Base-by-base conservation (phyloP, 495 filamentous ascomycete species). In the Aspergillus egyptiacus region DNA sequence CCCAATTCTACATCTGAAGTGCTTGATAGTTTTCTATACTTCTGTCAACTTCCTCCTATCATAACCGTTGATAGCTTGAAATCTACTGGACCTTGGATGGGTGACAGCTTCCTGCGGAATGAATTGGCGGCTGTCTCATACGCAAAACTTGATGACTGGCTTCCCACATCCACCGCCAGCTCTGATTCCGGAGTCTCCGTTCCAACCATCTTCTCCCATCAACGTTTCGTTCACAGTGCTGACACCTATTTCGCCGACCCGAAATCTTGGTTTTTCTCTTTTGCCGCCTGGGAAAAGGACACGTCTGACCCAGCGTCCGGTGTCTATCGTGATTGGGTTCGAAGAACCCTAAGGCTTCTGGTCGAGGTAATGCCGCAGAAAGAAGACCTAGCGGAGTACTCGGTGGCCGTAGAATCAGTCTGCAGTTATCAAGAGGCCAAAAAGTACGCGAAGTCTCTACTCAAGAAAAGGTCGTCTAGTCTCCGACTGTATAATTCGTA, bases 401-500 rank as follows among this genome's bases (percentile, higher is more conserved):
- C 79, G 46, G 69, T 97, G 8, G 82, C 85, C 1, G 76, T 91
- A 50, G 80, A 83, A 46, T 83, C 78, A 53, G 63, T 66, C 0
- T 81, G 80, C 48, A 72, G 80, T 42, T 67, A 71, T 23, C 51
- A 51, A 20, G 59, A 70, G n/a, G 80, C 79, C 33, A 84, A 76
- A 50, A 91, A 87, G 56, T 75, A 75, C 10, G 86, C 86, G 8
- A 96, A 90, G 55, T 66, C 58, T 1, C 63, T 94, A 0, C 61
- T 96, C 9, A 91, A 87, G 57, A 72, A 73, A 42, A 75, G 81
- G 50, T 70, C 80, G 2, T 74, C 81, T 0, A 86, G 77, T 57
- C 61, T 87, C 7, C 67, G 74, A 24, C 67, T 96, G 4, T 96
- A 91, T 64, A 86, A 89, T 56, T 81, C 80, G 0, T 91, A 89